A percentile compares a stretch with the other conserved stretches of the same genome.
Conservation (phyloP, 805 yeast species). For the Blastobotrys parvus region DNA sequence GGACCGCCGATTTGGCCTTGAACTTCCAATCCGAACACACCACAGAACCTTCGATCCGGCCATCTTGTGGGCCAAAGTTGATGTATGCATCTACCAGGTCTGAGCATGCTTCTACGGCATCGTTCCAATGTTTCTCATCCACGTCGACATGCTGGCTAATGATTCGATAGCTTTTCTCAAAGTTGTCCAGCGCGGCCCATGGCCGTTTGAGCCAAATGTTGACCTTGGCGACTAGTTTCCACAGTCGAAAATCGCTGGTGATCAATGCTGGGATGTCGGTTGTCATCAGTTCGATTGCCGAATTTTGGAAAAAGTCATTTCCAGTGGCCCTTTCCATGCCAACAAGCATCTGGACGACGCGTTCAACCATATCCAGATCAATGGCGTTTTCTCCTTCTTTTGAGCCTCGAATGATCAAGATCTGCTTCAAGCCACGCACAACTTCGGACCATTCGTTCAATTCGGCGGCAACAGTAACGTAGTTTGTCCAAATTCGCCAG, state of each 20-base stretch:
- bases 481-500: conserved; percentile 90
- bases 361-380: conserved; percentile 69
- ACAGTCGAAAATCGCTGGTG: conserved; percentile 56
- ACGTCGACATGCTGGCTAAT: conserved; percentile 53
- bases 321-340: conserved; percentile 38
- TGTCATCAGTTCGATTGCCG: conserved; percentile 66
- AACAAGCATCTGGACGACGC: conserved; percentile 57
- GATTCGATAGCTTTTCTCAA: conserved; percentile 81
- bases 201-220: conserved; percentile 82
- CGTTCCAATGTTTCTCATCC: conserved; percentile 60
- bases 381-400: conserved; percentile 53
- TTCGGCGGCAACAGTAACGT: conserved; percentile 69
- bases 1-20: conserved; percentile 63
- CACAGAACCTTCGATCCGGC: conserved; percentile 62
- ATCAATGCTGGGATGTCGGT: conserved; percentile 59
- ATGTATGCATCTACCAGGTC: conserved; percentile 83
- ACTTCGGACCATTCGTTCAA: conserved; percentile 87
- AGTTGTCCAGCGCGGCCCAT: conserved; percentile 78
- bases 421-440: conserved; percentile 57
- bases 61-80: conserved; percentile 64
- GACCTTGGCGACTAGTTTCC: conserved; percentile 80
- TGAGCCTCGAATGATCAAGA: conserved; percentile 51
- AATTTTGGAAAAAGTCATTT: conserved; percentile 52
- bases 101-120: conserved; percentile 67
- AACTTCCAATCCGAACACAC: conserved; percentile 91